phyloP scores from a whole-genome alignment of 768 basidiomycete species.

The Polyporus arcularius region DNA sequence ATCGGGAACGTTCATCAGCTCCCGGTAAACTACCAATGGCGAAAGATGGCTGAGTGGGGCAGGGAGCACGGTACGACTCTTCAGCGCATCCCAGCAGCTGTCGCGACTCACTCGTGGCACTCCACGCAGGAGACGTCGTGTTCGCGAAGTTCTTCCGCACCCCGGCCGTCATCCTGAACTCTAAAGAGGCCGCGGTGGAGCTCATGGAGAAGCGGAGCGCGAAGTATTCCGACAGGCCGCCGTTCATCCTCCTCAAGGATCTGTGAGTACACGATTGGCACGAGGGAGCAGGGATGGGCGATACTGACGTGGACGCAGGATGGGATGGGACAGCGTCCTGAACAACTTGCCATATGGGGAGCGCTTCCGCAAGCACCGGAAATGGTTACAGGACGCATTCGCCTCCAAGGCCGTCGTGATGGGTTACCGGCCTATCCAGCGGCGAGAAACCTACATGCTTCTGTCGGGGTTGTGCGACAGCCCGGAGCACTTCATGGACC shows the following conservation, averaged over 20 bases:
- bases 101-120: not conserved
- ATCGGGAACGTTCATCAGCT: conserved; percentile 19
- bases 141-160: conserved; percentile 21
- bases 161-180: conserved; percentile 27
- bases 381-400: conserved; percentile 24
- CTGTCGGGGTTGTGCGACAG: conserved; percentile 12
- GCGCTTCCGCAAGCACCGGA: conserved; percentile 25
- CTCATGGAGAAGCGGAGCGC: conserved; percentile 32
- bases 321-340: conserved; percentile 24
- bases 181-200: conserved; percentile 23
- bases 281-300: not conserved
- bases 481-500: conserved; percentile 16
- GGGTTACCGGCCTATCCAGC: conserved; percentile 21
- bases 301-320: conserved; percentile 9
- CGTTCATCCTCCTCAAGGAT: conserved; percentile 23
- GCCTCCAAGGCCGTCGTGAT: conserved; percentile 8
- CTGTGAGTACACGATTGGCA: conserved; percentile 16
- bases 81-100: not conserved
- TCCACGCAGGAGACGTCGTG: conserved; percentile 22
- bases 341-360: conserved; percentile 23
- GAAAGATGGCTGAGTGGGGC: conserved; percentile 18
- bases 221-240: conserved; percentile 30
- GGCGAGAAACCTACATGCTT: conserved; percentile 16
- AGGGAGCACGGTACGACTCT: conserved; percentile 12
- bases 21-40: conserved; percentile 12